phyloP scores from a whole-genome alignment of 371 early-diverging fungal genomes.

The Cokeromyces recurvatus region DNA sequence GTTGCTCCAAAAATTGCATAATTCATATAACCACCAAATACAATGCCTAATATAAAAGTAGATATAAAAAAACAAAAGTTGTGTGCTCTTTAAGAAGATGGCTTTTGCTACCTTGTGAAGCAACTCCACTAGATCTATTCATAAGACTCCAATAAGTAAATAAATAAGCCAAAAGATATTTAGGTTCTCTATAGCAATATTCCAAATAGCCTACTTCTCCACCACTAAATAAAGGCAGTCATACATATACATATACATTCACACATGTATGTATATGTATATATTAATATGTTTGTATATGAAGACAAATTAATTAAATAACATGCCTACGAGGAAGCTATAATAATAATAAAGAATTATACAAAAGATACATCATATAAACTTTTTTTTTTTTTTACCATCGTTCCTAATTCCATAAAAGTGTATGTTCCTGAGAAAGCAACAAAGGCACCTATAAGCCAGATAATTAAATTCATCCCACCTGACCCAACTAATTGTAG shows the following conservation, averaged over 20 bases:
- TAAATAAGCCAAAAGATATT: conserved; percentile 32
- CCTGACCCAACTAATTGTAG: conserved; percentile 37
- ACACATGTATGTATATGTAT: no score
- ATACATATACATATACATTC: neutral
- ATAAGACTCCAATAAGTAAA: conserved; percentile 39
- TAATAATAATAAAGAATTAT: no score
- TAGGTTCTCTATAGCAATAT: conserved; percentile 36
- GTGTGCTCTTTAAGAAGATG: no score
- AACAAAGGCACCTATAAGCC: conserved; percentile 32
- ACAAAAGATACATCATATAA: no score
- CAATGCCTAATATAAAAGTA: conserved; percentile 19
- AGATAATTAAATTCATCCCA: conserved; percentile 36
- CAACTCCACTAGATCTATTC: conserved; percentile 35
- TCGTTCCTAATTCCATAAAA: conserved; percentile 43
- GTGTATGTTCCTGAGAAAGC: conserved; percentile 32
- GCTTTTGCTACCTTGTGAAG: conserved; percentile 24
- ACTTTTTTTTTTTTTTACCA: conserved; percentile 18
- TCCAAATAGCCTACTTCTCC: conserved; percentile 43
- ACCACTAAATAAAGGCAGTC: conserved; percentile 16
- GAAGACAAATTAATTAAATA: neutral
- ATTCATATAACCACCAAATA: conserved; percentile 41
- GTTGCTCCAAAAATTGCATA: conserved; percentile 33
- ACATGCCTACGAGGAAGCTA: conserved; percentile 38
- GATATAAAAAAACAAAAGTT: no score
- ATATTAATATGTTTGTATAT: neutral